Conservation (phyloP, 2,329 filamentous ascomycete species). For the Aspergillus sojae region DNA sequence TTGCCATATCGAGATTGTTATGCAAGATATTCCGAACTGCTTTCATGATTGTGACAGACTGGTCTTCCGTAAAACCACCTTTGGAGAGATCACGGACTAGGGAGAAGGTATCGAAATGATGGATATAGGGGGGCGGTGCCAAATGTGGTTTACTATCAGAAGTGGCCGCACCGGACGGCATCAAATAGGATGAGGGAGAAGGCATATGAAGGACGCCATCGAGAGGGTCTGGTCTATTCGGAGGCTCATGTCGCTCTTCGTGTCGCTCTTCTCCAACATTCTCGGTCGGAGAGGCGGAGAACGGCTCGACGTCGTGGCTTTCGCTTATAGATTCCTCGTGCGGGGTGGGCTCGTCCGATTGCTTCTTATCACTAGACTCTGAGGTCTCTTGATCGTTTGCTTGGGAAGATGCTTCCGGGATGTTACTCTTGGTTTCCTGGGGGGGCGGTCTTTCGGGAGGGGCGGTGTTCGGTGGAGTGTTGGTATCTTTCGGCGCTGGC, state of each 20-base stretch:
- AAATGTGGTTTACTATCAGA: constrained; percentile 56
- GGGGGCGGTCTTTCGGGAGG: constrained; percentile 19
- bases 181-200: constrained; percentile 39
- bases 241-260: neutral
- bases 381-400: constrained; percentile 18
- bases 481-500: constrained; percentile 17
- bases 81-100: constrained; percentile 77
- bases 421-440: constrained; percentile 14
- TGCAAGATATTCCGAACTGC: constrained; percentile 77
- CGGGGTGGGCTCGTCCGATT: constrained; percentile 23
- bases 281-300: constrained; percentile 17
- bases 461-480: constrained; percentile 9
- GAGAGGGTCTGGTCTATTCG: constrained; percentile 25
- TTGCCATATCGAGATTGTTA: constrained; percentile 78
- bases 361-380: constrained; percentile 17
- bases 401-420: constrained; percentile 16
- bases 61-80: constrained; percentile 71
- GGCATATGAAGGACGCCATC: constrained; percentile 48
- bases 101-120: constrained; percentile 95
- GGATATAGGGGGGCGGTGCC: constrained; percentile 77
- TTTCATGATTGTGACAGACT: constrained; percentile 90
- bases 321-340: constrained; percentile 24
- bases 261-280: constrained; percentile 17
- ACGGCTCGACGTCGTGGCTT: constrained; percentile 16
- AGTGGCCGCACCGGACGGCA: constrained; percentile 28